A percentile compares a stretch with the other conserved stretches of the same genome.
Evolutionary conservation across 176 grass and related monocot species (phyloP).

Genomic region (Saccharum officinarum): DNA sequence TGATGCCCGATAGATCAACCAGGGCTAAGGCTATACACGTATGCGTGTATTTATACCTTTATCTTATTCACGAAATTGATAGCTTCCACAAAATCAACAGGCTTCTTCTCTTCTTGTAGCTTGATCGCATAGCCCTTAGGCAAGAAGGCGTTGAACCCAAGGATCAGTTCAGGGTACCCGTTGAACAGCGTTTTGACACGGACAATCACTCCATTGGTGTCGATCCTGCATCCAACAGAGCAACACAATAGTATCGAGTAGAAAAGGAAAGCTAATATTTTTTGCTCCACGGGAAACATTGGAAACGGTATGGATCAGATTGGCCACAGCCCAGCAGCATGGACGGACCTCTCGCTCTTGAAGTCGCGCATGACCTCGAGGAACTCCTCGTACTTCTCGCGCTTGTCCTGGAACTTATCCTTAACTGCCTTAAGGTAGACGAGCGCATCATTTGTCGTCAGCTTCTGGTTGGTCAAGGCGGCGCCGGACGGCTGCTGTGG

Average conservation of each 20-base stretch:
- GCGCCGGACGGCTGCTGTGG: background rate
- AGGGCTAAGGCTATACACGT: too few relatives aligned
- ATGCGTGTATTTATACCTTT: constrained; percentile 70
- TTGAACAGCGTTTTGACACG: constrained; percentile 95
- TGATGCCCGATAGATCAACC: background rate
- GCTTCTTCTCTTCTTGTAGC: constrained; percentile 95
- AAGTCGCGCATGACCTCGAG: constrained; percentile 99
- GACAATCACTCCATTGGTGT: constrained; percentile 92
- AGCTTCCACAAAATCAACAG: constrained; percentile 96
- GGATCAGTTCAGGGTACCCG: constrained; percentile 86
- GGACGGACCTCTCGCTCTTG: constrained; percentile 90
- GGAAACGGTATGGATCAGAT: background rate
- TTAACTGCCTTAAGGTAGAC: constrained; percentile 93
- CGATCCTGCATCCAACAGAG: constrained; percentile 56
- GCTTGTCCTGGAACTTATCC: constrained; percentile 97
- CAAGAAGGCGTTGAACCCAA: constrained; percentile 96
- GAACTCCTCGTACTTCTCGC: constrained; percentile 98
- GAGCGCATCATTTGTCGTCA: constrained; percentile 92
- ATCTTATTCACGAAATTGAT: constrained; percentile 99
- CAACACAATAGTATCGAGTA: background rate
- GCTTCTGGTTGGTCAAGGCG: constrained; percentile 42
- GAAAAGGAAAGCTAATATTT: constrained; percentile 23
- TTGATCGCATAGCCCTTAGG: constrained; percentile 99
- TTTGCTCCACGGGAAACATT: background rate
- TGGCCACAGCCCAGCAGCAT: background rate